Base-by-base conservation (phyloP, 352 stramenopile species). In the Pythium sukuiense region DNA sequence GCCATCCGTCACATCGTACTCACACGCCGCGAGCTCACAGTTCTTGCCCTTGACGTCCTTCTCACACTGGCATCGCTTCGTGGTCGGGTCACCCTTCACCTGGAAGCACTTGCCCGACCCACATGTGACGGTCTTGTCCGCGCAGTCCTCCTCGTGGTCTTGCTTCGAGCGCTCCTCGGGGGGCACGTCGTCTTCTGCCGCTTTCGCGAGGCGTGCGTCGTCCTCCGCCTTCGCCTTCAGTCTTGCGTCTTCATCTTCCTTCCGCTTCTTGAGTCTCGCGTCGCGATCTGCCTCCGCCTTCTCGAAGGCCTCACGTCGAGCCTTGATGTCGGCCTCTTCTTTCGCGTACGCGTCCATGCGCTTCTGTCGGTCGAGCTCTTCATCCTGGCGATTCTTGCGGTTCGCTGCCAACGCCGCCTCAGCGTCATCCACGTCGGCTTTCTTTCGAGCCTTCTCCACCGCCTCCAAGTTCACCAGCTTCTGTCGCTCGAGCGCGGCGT, bases 51-150 rank as follows among this genome's bases (percentile, higher is more conserved):
- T 33, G 37, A 35, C 29, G 46, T 30, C 46, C 6, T 27, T 27
- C 46, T 54, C 13, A 20, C 41, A 48, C 41, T 20, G 41, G 18
- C 41, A 48, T 2, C 41, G 18, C 41, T 48, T 48, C 46, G 14
- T 32, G 14, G 18, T 24, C 8, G 46, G 46, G 16, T 54, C 20
- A n/a, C 12, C 9, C 20, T 52, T 60, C 20, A 27, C 14, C 35
- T 60, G 55, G 13, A 60, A 60, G 35, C 55, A 60, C 35, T 60
- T 33, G 55, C 55, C 55, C 7, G 33, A 52, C 8, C 55, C 55
- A 12, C 55, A 60, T 1, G 6, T 60, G 29, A 52, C 33, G 5
- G 8, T 24, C 24, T 60, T 60, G 20, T 33, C 24, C 33, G 18
- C 52, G 24, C 55, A 60, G 2, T 49, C 33, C 14, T 60, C 55